Evolutionary conservation across 1,284 basidiomycete species (phyloP).

Genomic region (Pisolithus thermaeus): DNA sequence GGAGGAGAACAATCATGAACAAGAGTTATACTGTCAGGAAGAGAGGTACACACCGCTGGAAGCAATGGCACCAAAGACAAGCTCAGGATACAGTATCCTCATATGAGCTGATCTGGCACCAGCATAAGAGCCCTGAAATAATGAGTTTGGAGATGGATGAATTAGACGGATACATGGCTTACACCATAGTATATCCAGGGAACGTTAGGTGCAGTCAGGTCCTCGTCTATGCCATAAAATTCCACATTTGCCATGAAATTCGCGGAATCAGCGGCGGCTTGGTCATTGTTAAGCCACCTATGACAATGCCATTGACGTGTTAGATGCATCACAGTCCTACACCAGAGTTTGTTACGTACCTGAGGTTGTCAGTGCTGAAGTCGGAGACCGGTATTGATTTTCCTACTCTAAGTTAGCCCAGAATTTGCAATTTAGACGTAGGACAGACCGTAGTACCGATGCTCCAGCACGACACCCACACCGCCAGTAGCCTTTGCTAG

Average conservation of each 20-base stretch:
- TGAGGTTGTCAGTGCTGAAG: constrained; percentile 75
- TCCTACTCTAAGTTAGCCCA: constrained; percentile 42
- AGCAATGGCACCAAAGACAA: constrained; percentile 89
- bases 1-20: neutral
- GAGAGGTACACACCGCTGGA: constrained; percentile 60
- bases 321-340: neutral
- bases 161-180: constrained; percentile 17
- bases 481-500: constrained; percentile 80
- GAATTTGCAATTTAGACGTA: neutral
- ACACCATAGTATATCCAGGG: constrained; percentile 97
- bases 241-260: constrained; percentile 83
- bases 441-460: constrained; percentile 74
- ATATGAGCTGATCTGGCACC: constrained; percentile 94
- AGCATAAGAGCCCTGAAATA: constrained; percentile 74
- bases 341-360: constrained; percentile 32
- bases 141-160: neutral
- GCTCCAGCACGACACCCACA: constrained; percentile 85
- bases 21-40: neutral
- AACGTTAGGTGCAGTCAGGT: constrained; percentile 61
- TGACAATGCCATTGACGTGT: constrained; percentile 2
- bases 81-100: constrained; percentile 79
- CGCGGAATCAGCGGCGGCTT: constrained; percentile 89
- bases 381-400: constrained; percentile 74
- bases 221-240: constrained; percentile 66
- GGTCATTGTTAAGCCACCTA: constrained; percentile 84